phyloP scores from a whole-genome alignment of 2,329 filamentous ascomycete species.

The Pseudogymnoascus pannorum region DNA sequence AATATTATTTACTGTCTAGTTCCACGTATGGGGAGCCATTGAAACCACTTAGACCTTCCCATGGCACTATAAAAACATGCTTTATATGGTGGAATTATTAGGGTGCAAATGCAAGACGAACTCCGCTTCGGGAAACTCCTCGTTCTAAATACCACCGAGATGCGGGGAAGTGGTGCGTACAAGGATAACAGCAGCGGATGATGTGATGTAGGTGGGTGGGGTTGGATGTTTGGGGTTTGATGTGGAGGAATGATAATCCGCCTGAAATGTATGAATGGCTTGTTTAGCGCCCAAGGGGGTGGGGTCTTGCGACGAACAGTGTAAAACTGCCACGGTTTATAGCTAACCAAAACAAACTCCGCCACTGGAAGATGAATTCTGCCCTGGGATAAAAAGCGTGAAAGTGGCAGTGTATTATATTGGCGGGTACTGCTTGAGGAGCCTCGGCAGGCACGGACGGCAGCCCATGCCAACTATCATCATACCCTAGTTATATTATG shows the following conservation, averaged over 20 bases:
- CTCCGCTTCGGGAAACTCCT: background rate
- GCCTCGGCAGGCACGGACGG: too few species aligned
- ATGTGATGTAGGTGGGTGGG: background rate
- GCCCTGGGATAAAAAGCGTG: too few species aligned
- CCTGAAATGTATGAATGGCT: background rate
- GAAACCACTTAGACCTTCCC: background rate
- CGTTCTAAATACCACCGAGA: background rate
- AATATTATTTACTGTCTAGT: background rate
- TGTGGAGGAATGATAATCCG: background rate
- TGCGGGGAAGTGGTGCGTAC: background rate
- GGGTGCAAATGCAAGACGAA: background rate
- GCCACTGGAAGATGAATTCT: too few species aligned
- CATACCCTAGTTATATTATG: background rate
- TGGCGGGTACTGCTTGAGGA: too few species aligned
- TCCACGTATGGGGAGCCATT: background rate
- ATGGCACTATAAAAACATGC: background rate
- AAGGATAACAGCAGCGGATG: background rate
- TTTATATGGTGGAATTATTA: slow-evolving; percentile 6
- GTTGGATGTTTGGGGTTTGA: background rate
- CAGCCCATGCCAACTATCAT: too few species aligned
- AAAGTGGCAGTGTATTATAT: too few species aligned
- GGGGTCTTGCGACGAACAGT: background rate
- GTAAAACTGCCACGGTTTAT: background rate
- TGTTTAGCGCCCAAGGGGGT: background rate
- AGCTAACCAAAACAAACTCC: too few species aligned